phyloP scores from a whole-genome alignment of 345 rosid genomes.

The Aegle marmelos region DNA sequence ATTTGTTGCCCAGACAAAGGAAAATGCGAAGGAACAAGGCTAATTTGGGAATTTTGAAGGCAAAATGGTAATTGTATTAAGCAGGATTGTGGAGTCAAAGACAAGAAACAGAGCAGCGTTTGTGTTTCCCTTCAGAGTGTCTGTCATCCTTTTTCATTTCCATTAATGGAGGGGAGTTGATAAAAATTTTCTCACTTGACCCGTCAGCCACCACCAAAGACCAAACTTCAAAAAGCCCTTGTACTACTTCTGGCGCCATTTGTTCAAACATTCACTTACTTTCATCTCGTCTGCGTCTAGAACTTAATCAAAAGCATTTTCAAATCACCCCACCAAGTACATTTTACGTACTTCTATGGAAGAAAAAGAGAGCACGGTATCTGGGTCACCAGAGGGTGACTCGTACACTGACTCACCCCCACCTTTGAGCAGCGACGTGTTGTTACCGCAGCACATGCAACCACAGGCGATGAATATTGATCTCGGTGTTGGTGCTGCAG shows the following conservation, averaged over 20 bases:
- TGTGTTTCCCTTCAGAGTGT: background rate
- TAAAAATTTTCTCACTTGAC: slow-evolving; percentile 14
- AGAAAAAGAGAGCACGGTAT: slow-evolving; percentile 39
- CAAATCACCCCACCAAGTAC: background rate
- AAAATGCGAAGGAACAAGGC: background rate
- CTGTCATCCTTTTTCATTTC: background rate
- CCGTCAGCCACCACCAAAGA: background rate
- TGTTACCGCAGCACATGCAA: background rate
- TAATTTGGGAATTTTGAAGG: slow-evolving; percentile 3
- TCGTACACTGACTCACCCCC: slow-evolving; percentile 48
- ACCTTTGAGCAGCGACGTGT: slow-evolving; percentile 26
- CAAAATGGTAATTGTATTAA: background rate
- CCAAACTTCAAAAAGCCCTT: background rate
- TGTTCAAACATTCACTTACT: slow-evolving; percentile 23
- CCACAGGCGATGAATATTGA: slow-evolving; percentile 11
- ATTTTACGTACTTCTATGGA: slow-evolving; percentile 24
- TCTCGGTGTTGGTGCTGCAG: background rate
- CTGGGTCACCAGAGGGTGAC: slow-evolving; percentile 30
- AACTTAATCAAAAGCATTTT: background rate
- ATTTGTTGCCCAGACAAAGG: no score
- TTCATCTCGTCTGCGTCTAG: background rate
- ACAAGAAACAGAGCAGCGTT: slow-evolving; percentile 16
- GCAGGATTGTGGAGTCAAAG: background rate
- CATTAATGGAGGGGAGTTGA: slow-evolving; percentile 27
- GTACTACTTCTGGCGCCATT: slow-evolving; percentile 43